Evolutionary conservation across 1,284 basidiomycete genomes (phyloP), one percentile per base, ranked within the genome.

Genomic region (Trametes versicolor): DNA sequence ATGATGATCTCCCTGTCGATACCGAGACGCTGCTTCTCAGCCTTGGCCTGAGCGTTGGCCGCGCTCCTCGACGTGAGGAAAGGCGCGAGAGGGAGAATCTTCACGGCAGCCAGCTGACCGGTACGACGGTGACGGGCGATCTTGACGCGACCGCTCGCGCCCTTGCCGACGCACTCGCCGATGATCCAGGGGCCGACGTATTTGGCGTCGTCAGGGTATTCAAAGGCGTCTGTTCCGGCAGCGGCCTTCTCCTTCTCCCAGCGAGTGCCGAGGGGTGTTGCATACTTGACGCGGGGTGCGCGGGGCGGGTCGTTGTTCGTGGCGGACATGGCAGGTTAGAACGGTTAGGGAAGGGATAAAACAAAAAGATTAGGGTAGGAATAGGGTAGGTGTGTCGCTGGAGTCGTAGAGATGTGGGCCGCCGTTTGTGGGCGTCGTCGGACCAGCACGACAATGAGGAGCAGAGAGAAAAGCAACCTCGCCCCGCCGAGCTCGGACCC

Each of bases 1-100:
- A 99, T 98, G 71, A 96, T 96, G 70, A 99, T 99, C 79, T 99
- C 98, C 67, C 96, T 85, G 78, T 99, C 97, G 71, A 99, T 94
- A 8, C 96, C 95, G 50, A 97, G 87, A 62, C 96, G 87, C 71
- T 95, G 90, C 81, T 97, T 97, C 73, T 98, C 95, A 1, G 88
- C 85, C 77, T 95, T 94, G 15, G 86, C 88, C 73, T 93, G 89
- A 43, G 90, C 89, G 32, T 86, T 85, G 73, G 93, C 81, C 63
- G 92, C 93, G 66, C 88, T 85, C 36, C 94, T 87, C 55, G 94
- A 95, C 71, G 85, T 88, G 73, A 94, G 83, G 66, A 96, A 85
- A 41, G 95, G 87, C 56, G 94, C 91, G 63, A 97, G 87, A 25
- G 97, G 97, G 34, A 99, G 91, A 72, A 99, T 99, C 82, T 99